A percentile compares a stretch with the other conserved stretches of the same genome.
Conservation (phyloP, 1,139 yeast genomes). For the Kurtzmaniella natalensis region DNA sequence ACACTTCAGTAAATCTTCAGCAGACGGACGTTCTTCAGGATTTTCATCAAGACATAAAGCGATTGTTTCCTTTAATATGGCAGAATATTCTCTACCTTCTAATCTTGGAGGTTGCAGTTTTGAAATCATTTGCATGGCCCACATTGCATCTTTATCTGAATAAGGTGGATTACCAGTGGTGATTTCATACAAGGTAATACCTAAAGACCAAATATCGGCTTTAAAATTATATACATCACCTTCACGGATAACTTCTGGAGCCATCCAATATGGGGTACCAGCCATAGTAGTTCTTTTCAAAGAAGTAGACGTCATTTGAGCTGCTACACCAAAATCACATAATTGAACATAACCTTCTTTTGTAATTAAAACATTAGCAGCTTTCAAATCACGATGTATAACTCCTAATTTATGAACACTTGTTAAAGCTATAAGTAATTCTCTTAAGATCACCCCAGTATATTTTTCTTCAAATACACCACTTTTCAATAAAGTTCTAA, state of each 20-base stretch:
- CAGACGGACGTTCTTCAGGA: conserved; percentile 82
- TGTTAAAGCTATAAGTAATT: conserved; percentile 69
- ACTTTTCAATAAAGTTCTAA: conserved; percentile 80
- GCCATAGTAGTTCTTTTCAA: conserved; percentile 90
- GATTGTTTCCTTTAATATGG: conserved; percentile 76
- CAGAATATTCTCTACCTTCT: conserved; percentile 83
- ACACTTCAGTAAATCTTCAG: conserved; percentile 77
- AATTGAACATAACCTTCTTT: conserved; percentile 87
- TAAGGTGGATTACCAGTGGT: conserved; percentile 98
- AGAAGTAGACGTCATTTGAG: conserved; percentile 76
- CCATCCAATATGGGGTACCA: conserved; percentile 99
- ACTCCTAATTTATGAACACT: conserved; percentile 87
- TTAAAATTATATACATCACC: conserved; percentile 82
- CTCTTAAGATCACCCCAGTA: conserved; percentile 78
- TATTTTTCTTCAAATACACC: conserved; percentile 85
- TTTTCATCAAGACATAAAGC: conserved; percentile 92
- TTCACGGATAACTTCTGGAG: conserved; percentile 95
- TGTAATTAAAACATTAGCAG: conserved; percentile 87
- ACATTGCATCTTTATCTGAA: conserved; percentile 88
- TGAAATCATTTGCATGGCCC: conserved; percentile 93
- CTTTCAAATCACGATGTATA: conserved; percentile 92
- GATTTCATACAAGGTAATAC: conserved; percentile 89
- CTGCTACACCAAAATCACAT: conserved; percentile 98
- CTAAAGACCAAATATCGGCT: conserved; percentile 92
- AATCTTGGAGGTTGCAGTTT: conserved; percentile 91